Base-by-base conservation (phyloP, 106 monocot genomes). In the Acorus gramineus region DNA sequence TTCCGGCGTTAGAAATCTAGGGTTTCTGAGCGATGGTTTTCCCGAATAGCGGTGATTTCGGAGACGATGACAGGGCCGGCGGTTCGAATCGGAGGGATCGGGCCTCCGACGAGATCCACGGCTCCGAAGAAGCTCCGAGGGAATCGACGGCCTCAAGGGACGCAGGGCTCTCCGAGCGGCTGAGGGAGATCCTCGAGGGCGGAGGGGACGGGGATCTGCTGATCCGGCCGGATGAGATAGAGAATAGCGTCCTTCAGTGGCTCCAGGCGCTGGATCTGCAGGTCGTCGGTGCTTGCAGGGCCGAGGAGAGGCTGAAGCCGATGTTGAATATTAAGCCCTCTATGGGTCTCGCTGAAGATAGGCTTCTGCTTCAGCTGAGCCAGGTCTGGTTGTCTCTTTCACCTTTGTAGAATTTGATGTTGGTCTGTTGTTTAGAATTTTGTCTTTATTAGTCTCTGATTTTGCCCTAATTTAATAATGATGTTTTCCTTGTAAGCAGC, bases 251-350 rank as follows among this genome's bases (percentile, higher is more conserved):
- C 72, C 11, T 79, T 60, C 77, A 53, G 60, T 84, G 81, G 81
- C 74, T 86, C 42, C 80, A 59, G 5, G 86, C 93, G 6, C 74
- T 89, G 52, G 90, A 87, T 82, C 79, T 82, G 50, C 95, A 95
- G 62, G 62, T 84, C 51, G 43, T 90, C 4, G 95, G 95, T 3
- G 90, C 90, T 2, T 95, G 95, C 55, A 81, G 95, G 4, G 82
- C 78, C 8, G 90, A 87, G 48, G 95, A 95, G 71, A 79, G 95
- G 74, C 52, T 86, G 52, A 84, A 76, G 50, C 95, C 89, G 42
- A 58, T 89, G 42, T 76, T 84, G 8, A 82, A 83, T 76, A 53
- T 78, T 46, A 77, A 77, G 61, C 49, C 72, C 52, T 73, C 78
- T 1, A 66, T 54, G 14, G 78, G 82, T 28, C 55, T 67, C 50